These are phyloP conservation scores for Zoysia pacifica DNA, from an alignment of 176 grass and related monocot genomes.

Conservation along the genomic window DNA sequence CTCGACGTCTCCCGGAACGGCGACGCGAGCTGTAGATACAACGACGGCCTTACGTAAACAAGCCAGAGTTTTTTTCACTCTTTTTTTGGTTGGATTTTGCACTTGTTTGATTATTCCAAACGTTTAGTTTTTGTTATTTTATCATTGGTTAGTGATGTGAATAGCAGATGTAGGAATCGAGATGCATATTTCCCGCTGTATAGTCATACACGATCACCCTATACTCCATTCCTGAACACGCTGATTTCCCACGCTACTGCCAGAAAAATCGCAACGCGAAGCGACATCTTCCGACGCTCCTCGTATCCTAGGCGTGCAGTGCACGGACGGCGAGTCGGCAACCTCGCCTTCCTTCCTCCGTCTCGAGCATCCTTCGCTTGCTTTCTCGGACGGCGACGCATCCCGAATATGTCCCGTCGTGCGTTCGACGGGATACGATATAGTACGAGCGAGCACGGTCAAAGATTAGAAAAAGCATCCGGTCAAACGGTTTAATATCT, in stretches of 20 bases:
- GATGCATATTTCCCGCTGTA: conserved; percentile 18
- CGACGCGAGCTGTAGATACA: not conserved
- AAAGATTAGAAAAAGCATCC: not conserved
- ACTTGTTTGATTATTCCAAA: not conserved
- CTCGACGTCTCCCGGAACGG: conserved; percentile 25
- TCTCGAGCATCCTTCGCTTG: not conserved
- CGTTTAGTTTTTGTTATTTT: not conserved
- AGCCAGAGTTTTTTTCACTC: not conserved
- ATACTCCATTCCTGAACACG: not conserved
- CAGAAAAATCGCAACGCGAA: not conserved
- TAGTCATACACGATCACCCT: not conserved
- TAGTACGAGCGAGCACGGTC: not conserved
- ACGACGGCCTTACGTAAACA: not conserved
- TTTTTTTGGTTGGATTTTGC: not conserved
- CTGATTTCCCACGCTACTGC: not conserved
- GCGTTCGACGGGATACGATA: not conserved
- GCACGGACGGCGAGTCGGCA: not conserved
- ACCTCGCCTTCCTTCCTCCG: not conserved
- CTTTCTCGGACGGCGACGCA: not conserved
- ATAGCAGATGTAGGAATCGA: conserved; percentile 26
- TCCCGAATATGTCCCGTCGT: not conserved
- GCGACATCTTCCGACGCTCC: not conserved
- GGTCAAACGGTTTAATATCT: not conserved
- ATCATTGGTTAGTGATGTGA: conserved; percentile 35
- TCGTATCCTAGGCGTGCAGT: conserved; percentile 19